A percentile compares a stretch with the other conserved stretches of the same genome.
Conservation (phyloP, 495 filamentous ascomycete species). For the Peziza echinospora region DNA sequence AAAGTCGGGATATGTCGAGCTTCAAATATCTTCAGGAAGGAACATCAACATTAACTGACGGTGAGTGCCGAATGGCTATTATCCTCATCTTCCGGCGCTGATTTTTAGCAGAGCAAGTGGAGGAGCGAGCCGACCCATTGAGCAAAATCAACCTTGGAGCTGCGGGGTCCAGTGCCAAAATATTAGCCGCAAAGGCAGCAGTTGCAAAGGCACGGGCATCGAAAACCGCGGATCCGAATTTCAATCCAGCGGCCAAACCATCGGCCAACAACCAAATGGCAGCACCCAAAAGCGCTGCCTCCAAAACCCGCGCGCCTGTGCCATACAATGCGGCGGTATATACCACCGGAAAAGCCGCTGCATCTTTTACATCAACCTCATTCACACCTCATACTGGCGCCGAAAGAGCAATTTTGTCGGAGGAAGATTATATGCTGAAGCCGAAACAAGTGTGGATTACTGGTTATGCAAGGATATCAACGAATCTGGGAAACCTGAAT, state of each 20-base stretch:
- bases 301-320: conserved; percentile 19
- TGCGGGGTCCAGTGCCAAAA: conserved; percentile 31
- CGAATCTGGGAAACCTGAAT: conserved; percentile 60
- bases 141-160: conserved; percentile 17
- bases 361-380: conserved; percentile 85
- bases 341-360: conserved; percentile 80
- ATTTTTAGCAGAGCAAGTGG: conserved; percentile 26
- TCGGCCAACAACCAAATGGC: conserved; percentile 20
- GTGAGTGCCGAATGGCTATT: too few relatives aligned
- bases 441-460: conserved; percentile 68
- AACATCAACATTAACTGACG: conserved; percentile 38
- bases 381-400: conserved; percentile 74
- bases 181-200: conserved; percentile 77
- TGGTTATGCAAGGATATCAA: conserved; percentile 76
- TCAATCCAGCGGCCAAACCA: conserved; percentile 10
- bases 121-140: conserved; percentile 26
- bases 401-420: conserved; percentile 63
- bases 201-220: conserved; percentile 60
- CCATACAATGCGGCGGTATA: conserved; percentile 74
- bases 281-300: conserved; percentile 27
- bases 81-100: too few relatives aligned
- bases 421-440: conserved; percentile 91
- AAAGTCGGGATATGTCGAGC: conserved; percentile 56
- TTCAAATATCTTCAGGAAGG: conserved; percentile 87
- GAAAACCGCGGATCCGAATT: conserved; percentile 21